Conservation (phyloP, 2,329 filamentous ascomycete genomes). For the Ilyonectria sp. region DNA sequence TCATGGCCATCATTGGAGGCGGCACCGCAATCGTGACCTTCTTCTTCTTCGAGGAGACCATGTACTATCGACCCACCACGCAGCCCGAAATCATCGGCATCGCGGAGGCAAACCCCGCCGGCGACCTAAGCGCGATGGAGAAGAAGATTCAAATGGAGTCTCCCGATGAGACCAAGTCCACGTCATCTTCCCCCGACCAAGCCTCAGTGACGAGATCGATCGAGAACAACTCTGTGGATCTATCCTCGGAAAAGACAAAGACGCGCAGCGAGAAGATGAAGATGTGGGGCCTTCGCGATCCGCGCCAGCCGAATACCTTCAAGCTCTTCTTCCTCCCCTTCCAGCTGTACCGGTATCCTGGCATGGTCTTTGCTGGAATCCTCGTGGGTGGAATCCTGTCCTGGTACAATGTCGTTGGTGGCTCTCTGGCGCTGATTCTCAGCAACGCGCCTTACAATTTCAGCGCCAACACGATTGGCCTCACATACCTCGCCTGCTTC, state of each 20-base stretch:
- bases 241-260: slow-evolving; percentile 13
- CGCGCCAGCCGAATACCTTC: slow-evolving; percentile 40
- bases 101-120: background rate
- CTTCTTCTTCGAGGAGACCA: slow-evolving; percentile 47
- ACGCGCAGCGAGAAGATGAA: slow-evolving; percentile 37
- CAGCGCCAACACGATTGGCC: slow-evolving; percentile 39
- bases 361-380: slow-evolving; percentile 43
- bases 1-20: slow-evolving; percentile 37
- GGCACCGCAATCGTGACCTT: slow-evolving; percentile 31
- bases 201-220: slow-evolving; percentile 4
- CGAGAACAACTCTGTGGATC: background rate
- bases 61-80: slow-evolving; percentile 35
- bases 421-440: slow-evolving; percentile 41
- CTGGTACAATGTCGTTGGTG: slow-evolving; percentile 43
- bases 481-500: slow-evolving; percentile 41
- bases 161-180: background rate
- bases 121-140: slow-evolving; percentile 3
- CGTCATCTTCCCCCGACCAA: slow-evolving; percentile 7
- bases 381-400: slow-evolving; percentile 45
- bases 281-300: slow-evolving; percentile 38
- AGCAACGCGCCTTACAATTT: slow-evolving; percentile 45
- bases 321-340: slow-evolving; percentile 39
- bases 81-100: slow-evolving; percentile 17
- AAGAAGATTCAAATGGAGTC: slow-evolving; percentile 19
- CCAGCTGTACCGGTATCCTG: slow-evolving; percentile 31